Percentiles rank a stretch among this genome's conserved stretches.
Evolutionary conservation across 2,329 filamentous ascomycete species (phyloP).

Genomic region (Clonostachys byssicola): DNA sequence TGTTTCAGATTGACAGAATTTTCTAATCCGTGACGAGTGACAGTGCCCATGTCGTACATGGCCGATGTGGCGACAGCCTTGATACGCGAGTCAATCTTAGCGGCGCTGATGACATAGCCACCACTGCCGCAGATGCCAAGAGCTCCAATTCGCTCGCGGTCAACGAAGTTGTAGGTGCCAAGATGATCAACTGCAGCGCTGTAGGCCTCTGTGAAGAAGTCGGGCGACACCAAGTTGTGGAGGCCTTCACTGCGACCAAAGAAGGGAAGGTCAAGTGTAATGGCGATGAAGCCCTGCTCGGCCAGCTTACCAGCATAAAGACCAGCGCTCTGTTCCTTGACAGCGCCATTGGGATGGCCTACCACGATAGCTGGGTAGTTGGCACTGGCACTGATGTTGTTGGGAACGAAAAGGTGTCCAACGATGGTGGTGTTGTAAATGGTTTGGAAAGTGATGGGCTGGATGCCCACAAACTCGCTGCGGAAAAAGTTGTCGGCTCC

Average conservation of each 20-base stretch:
- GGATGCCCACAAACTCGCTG: too few relatives aligned
- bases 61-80: conserved; percentile 25
- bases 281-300: conserved; percentile 19
- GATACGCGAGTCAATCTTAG: conserved; percentile 27
- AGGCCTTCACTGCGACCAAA: conserved; percentile 28
- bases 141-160: conserved; percentile 23
- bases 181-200: conserved; percentile 27
- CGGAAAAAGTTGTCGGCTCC: too few relatives aligned
- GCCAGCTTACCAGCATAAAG: conserved; percentile 22
- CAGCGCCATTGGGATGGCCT: too few relatives aligned
- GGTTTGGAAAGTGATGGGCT: too few relatives aligned
- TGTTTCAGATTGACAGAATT: background rate
- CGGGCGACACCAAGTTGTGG: conserved; percentile 27
- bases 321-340: conserved; percentile 31
- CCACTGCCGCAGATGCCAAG: conserved; percentile 32
- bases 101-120: conserved; percentile 24
- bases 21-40: conserved; percentile 11
- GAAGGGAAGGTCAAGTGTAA: conserved; percentile 28
- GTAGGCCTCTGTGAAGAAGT: conserved; percentile 27
- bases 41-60: conserved; percentile 18
- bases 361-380: too few relatives aligned
- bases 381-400: too few relatives aligned
- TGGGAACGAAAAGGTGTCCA: too few relatives aligned
- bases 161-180: conserved; percentile 14
- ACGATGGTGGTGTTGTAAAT: too few relatives aligned